Evolutionary conservation across 805 yeast species (phyloP).

Genomic region (Saccharomycopsis sp.): DNA sequence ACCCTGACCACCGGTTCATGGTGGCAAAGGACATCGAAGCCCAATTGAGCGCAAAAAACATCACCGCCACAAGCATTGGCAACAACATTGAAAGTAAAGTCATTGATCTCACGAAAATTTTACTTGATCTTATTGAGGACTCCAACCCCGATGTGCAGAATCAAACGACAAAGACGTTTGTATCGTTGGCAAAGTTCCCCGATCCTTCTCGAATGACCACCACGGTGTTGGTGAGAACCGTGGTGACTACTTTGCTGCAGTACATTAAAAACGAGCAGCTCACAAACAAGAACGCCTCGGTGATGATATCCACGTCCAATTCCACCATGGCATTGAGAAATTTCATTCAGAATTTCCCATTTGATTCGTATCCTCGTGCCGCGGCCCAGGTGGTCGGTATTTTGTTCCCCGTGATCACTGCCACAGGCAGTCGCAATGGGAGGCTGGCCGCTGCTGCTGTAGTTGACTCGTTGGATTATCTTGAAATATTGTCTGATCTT

Average conservation of each 20-base stretch:
- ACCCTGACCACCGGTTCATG: conserved; percentile 80
- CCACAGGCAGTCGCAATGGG: not conserved
- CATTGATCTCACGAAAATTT: not conserved
- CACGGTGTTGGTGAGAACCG: not conserved
- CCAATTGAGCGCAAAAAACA: not conserved
- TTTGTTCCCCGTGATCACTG: not conserved
- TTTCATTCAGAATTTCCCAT: conserved; percentile 13
- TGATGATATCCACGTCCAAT: conserved; percentile 12
- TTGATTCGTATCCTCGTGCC: not conserved
- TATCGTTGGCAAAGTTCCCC: conserved; percentile 5
- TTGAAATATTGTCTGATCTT: conserved; percentile 17
- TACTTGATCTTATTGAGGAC: conserved; percentile 10
- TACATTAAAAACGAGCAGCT: conserved; percentile 1
- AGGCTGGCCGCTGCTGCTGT: not conserved
- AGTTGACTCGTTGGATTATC: conserved; percentile 12
- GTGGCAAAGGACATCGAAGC: conserved; percentile 62
- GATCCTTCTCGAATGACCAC: not conserved
- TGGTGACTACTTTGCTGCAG: conserved; percentile 1
- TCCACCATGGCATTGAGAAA: conserved; percentile 18
- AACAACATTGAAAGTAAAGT: too few species aligned
- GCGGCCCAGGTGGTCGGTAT: conserved; percentile 1
- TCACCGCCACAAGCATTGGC: too few species aligned
- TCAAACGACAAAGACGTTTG: conserved; percentile 16
- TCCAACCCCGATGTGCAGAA: conserved; percentile 19
- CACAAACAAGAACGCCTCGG: not conserved